Conservation (phyloP, 2,329 filamentous ascomycete genomes). For the Ramichloridium luteum region DNA sequence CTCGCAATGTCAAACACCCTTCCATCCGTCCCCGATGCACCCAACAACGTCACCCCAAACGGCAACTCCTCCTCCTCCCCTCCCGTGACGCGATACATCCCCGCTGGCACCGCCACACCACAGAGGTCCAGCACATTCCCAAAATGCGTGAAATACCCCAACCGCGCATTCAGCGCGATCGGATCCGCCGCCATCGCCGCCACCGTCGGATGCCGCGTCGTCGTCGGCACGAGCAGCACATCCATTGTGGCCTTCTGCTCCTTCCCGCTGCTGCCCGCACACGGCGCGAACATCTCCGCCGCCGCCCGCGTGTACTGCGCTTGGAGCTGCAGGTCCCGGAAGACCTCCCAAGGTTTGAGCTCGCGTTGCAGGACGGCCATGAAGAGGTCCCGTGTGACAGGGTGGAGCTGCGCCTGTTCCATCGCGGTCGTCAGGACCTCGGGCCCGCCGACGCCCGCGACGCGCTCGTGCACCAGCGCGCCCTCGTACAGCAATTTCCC, state of each 20-base stretch:
- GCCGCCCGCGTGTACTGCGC: constrained; percentile 32
- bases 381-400: constrained; percentile 38
- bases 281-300: constrained; percentile 27
- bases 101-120: constrained; percentile 42
- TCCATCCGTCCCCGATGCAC: constrained; percentile 28
- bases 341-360: constrained; percentile 36
- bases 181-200: constrained; percentile 41
- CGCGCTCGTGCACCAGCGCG: constrained; percentile 45
- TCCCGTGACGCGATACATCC: constrained; percentile 22
- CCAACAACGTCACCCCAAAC: constrained; percentile 31
- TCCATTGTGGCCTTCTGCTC: too few species aligned
- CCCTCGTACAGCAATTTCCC: constrained; percentile 45
- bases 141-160: constrained; percentile 48
- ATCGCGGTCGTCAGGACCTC: constrained; percentile 28
- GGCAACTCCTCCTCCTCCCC: constrained; percentile 21
- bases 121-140: constrained; percentile 49
- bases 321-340: constrained; percentile 36
- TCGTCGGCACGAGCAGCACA: constrained; percentile 44
- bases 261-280: too few species aligned
- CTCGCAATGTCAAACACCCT: constrained; percentile 30
- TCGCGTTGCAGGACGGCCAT: constrained; percentile 26
- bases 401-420: constrained; percentile 33
- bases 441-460: constrained; percentile 33
- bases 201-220: constrained; percentile 36
- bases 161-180: constrained; percentile 40